These are phyloP conservation scores for Fraxinus baroniana DNA, from an alignment of 305 asterid genomes.

Conservation along the genomic window DNA sequence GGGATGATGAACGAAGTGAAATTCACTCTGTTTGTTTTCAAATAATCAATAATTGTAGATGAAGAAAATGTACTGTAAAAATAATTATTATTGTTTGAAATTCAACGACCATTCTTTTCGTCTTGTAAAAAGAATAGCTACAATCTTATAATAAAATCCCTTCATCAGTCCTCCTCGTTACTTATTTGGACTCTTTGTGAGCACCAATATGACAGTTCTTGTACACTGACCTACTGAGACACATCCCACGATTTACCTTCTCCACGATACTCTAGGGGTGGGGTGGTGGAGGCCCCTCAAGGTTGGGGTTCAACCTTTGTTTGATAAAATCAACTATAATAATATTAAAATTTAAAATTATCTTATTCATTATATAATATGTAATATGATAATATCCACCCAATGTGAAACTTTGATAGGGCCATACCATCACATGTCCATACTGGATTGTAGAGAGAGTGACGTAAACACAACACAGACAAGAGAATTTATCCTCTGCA, in stretches of 20 bases:
- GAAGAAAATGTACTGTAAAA: neutral
- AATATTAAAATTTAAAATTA: too few species aligned
- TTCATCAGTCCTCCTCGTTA: too few species aligned
- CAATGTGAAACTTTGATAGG: neutral
- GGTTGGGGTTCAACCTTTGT: too few species aligned
- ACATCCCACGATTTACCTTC: too few species aligned
- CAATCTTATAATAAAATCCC: too few species aligned
- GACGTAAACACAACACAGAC: conserved; percentile 24
- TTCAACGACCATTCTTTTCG: neutral
- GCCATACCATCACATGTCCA: conserved; percentile 11
- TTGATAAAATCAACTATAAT: neutral
- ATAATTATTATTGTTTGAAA: too few species aligned
- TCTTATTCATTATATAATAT: neutral
- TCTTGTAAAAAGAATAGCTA: neutral
- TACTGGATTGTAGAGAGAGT: conserved; percentile 28
- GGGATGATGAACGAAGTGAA: too few species aligned
- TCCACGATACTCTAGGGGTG: too few species aligned
- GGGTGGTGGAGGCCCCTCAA: too few species aligned
- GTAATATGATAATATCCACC: neutral
- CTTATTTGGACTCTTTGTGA: neutral
- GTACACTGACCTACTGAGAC: too few species aligned
- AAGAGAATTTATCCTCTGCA: conserved; percentile 18
- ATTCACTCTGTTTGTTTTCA: neutral
- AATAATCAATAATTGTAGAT: neutral
- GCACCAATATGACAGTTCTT: too few species aligned